Base-by-base conservation (phyloP, 768 basidiomycete species). In the Mycena galopus region DNA sequence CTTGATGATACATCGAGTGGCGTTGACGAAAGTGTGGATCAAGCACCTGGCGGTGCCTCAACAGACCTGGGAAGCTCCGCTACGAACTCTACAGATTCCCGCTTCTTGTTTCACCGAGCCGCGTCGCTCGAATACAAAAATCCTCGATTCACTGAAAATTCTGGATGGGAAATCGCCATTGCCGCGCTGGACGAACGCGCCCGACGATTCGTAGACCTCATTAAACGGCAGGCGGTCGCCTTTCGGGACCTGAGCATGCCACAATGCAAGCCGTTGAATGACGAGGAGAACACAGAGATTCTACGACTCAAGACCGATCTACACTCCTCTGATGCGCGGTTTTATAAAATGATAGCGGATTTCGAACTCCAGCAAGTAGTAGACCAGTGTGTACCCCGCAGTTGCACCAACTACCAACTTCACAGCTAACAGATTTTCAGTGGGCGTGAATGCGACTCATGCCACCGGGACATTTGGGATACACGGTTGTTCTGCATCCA, bases 161-260 rank as follows among this genome's bases (percentile, higher is more conserved):
- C 30, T 0, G 73, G 73, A 32, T 74, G 73, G 73, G 57, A 44
- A 42, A 71, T 74, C 55, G 73, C 73, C 55, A 71, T 74, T 33
- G 67, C 68, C 8, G 69, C 73, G 21, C 30, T 55, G 9, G 44
- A 70, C 32, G 57, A 69, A 51, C 51, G 66, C 27, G 64, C 69
- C 32, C 57, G 57, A 30, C 69, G 69, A 19, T 71, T n/a, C 56
- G 57, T 74, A 14, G 44, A 66, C 11, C 35, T 74, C 7, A 14
- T 21, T 21, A 63, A 57, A 12, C 59, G 51, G 0, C 14, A 62
- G 17, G 57, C 19, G 9, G 60, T 29, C 10, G 50, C 19, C 4
- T 2, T 11, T 12, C 14, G 57, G 7, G 25, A 67, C 35, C 6
- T 37, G 6, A 37, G 35, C 35, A 12, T 30, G 63, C 27, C 73